Evolutionary conservation across 2,329 filamentous ascomycete species (phyloP).

Genomic region (Tolypocladium endophyticum): DNA sequence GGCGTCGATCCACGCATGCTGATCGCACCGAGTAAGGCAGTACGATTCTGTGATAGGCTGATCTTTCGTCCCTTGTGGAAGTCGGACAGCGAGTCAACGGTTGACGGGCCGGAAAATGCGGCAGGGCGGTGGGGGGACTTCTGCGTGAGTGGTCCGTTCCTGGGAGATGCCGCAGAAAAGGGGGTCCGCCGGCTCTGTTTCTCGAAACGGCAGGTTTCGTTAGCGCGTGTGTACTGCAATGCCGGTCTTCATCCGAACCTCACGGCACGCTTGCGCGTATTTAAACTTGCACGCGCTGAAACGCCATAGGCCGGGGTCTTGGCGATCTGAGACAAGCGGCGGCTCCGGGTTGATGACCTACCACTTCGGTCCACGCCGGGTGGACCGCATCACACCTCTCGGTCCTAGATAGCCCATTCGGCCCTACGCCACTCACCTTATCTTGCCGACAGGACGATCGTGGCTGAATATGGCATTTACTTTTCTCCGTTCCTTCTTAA

Average conservation of each 20-base stretch:
- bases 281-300: not conserved
- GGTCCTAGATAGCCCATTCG: not conserved
- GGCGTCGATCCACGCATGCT: not conserved
- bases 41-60: not conserved
- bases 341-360: not conserved
- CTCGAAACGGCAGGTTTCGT: not conserved
- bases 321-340: not conserved
- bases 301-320: not conserved
- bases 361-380: not conserved
- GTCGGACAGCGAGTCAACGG: not conserved
- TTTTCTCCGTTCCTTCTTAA: not conserved
- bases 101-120: not conserved
- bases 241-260: not conserved
- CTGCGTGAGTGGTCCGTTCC: not conserved
- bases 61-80: not conserved
- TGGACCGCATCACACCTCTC: not conserved
- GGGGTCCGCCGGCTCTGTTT: not conserved
- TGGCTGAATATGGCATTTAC: not conserved
- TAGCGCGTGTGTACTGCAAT: not conserved
- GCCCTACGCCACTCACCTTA: not conserved
- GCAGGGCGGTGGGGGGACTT: not conserved
- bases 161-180: not conserved
- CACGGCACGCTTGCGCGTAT: not conserved
- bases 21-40: not conserved
- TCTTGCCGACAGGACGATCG: not conserved